phyloP scores from a whole-genome alignment of 495 filamentous ascomycete species.

The Lindgomyces ingoldianus region DNA sequence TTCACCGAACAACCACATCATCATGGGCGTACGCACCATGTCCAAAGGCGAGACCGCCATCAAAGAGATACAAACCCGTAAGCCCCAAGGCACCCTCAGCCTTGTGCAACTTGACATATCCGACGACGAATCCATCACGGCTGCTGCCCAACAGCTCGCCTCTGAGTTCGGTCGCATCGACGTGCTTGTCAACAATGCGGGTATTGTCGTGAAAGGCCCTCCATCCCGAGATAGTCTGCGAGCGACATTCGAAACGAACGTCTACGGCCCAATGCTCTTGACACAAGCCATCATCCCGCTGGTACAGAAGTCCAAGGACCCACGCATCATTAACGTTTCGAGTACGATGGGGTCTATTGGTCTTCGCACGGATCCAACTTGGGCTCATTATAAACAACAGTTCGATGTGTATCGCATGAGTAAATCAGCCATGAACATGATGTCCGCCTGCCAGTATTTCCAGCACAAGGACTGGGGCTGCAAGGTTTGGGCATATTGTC shows the following conservation, averaged over 20 bases:
- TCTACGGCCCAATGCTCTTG: slow-evolving; percentile 41
- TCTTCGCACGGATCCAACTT: slow-evolving; percentile 8
- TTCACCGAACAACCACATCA: slow-evolving; percentile 44
- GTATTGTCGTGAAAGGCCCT: slow-evolving; percentile 1
- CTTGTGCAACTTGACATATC: slow-evolving; percentile 39
- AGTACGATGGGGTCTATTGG: slow-evolving; percentile 36
- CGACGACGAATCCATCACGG: slow-evolving; percentile 30
- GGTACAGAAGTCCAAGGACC: slow-evolving; percentile 37
- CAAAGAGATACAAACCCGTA: slow-evolving; percentile 39
- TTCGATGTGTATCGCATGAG: slow-evolving; percentile 35
- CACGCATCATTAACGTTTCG: slow-evolving; percentile 41
- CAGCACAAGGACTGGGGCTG: slow-evolving; percentile 27
- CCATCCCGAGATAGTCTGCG: slow-evolving; percentile 20
- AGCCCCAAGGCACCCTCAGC: slow-evolving; percentile 29
- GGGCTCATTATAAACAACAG: neutral
- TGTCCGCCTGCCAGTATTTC: slow-evolving; percentile 24
- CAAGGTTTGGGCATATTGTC: slow-evolving; percentile 40
- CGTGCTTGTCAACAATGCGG: slow-evolving; percentile 37
- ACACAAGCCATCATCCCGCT: slow-evolving; percentile 39
- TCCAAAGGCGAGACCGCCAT: slow-evolving; percentile 41
- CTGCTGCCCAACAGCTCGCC: slow-evolving; percentile 29
- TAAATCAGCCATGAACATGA: slow-evolving; percentile 44
- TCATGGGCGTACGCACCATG: slow-evolving; percentile 42
- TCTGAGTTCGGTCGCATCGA: slow-evolving; percentile 33
- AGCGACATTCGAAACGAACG: slow-evolving; percentile 43